These are phyloP conservation scores for Tolypocladium album DNA, from an alignment of 2,329 filamentous ascomycete genomes.

Conservation along the genomic window DNA sequence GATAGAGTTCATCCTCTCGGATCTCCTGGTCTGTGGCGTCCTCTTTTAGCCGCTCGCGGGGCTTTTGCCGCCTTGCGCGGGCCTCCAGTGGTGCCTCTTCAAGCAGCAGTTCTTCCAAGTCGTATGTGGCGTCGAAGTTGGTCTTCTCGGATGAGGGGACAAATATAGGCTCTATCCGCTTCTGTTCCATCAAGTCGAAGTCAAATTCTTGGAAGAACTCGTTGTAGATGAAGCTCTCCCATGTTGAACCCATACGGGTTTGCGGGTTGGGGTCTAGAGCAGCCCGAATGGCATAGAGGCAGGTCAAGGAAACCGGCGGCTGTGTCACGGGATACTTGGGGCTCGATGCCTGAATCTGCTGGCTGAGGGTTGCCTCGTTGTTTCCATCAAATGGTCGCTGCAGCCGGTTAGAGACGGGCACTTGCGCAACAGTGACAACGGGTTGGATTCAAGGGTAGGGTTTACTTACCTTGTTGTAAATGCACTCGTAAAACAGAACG, in stretches of 20 bases:
- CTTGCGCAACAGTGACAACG: neutral
- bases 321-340: constrained; percentile 88
- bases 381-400: constrained; percentile 89
- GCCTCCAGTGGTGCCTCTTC: constrained; percentile 95
- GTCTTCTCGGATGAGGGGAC: constrained; percentile 93
- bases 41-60: constrained; percentile 79
- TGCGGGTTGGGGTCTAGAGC: constrained; percentile 72
- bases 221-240: constrained; percentile 75
- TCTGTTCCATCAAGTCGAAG: constrained; percentile 73
- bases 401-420: constrained; percentile 1
- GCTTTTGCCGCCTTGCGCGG: constrained; percentile 84
- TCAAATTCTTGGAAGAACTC: constrained; percentile 83
- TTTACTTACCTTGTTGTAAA: constrained; percentile 80
- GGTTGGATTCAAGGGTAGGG: no score
- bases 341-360: constrained; percentile 68
- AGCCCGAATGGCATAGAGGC: constrained; percentile 78
- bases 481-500: constrained; percentile 98
- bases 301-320: constrained; percentile 79
- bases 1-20: constrained; percentile 84
- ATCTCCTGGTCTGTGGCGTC: constrained; percentile 95
- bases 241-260: constrained; percentile 76
- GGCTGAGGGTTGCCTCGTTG: constrained; percentile 69
- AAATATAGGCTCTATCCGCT: constrained; percentile 85
- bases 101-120: constrained; percentile 83
- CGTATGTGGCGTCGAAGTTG: constrained; percentile 97